A percentile compares a stretch with the other conserved stretches of the same genome.
Evolutionary conservation across 2,329 filamentous ascomycete genomes (phyloP).

Genomic region (Botrytis fragariae): DNA sequence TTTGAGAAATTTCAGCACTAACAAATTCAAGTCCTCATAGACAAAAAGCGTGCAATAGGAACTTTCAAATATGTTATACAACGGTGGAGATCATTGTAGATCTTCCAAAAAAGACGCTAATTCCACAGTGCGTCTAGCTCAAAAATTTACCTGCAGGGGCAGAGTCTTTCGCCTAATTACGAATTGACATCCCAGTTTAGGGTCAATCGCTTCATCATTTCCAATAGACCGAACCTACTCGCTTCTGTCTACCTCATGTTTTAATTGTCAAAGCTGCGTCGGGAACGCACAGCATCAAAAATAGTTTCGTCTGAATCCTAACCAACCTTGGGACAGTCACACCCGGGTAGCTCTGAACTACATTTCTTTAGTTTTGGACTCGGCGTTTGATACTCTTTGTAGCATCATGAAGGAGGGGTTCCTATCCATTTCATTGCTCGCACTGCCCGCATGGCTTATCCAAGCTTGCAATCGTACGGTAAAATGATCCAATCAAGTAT

Average conservation of each 20-base stretch:
- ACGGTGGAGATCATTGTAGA: not conserved
- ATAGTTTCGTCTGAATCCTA: not conserved
- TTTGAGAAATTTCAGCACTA: not conserved
- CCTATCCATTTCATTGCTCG: not conserved
- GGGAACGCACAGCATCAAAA: slow-evolving; percentile 11
- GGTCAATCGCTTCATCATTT: not conserved
- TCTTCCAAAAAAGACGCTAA: not conserved
- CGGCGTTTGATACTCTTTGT: slow-evolving; percentile 3
- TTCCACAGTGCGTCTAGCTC: not conserved
- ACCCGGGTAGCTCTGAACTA: not conserved
- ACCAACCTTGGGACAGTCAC: not conserved
- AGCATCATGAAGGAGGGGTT: not conserved
- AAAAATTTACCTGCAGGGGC: not conserved
- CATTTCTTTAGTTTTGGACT: slow-evolving; percentile 1
- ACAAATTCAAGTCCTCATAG: not conserved
- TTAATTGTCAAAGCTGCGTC: slow-evolving; percentile 4
- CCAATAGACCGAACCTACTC: not conserved
- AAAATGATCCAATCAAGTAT: not conserved
- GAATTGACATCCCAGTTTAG: not conserved
- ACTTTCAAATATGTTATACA: not conserved
- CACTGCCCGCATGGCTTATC: not conserved
- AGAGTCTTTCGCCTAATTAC: not conserved
- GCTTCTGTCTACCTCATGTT: not conserved
- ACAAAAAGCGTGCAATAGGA: not conserved
- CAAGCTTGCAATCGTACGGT: not conserved